Evolutionary conservation across 441 rosid species (phyloP).

Genomic region (Rhodomyrtus psidioides): DNA sequence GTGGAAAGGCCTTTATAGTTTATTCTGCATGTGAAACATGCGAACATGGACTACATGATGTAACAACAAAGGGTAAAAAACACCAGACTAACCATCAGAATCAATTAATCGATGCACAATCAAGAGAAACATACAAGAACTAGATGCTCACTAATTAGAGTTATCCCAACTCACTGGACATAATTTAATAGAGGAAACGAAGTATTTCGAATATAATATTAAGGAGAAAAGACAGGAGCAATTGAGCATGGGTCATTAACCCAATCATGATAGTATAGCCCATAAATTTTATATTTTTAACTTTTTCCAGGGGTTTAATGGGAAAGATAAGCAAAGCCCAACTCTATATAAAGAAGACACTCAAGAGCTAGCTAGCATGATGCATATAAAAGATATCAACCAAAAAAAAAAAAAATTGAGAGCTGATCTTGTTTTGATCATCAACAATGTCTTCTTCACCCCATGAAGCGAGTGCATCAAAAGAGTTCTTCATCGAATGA

Average conservation of each 20-base stretch:
- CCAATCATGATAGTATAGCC: neutral
- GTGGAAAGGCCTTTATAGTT: neutral
- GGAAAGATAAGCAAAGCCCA: neutral
- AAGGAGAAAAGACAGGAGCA: neutral
- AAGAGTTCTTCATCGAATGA: no score
- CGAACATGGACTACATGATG: neutral
- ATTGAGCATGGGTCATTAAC: neutral
- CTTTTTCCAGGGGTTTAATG: neutral
- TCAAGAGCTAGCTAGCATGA: neutral
- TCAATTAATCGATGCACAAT: no score
- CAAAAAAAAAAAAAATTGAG: neutral
- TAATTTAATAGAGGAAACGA: neutral
- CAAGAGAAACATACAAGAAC: no score
- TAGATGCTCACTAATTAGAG: neutral
- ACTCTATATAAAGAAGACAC: neutral
- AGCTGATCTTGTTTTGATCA: neutral
- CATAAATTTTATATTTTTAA: neutral
- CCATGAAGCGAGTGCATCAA: no score
- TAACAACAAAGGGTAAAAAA: neutral
- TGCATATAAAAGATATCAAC: neutral
- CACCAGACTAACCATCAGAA: no score
- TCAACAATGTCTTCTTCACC: neutral
- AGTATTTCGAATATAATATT: neutral
- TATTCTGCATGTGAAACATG: neutral
- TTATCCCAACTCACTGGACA: no score